phyloP scores from a whole-genome alignment of 164 flowering plant genomes.

The Vitis labrusca region DNA sequence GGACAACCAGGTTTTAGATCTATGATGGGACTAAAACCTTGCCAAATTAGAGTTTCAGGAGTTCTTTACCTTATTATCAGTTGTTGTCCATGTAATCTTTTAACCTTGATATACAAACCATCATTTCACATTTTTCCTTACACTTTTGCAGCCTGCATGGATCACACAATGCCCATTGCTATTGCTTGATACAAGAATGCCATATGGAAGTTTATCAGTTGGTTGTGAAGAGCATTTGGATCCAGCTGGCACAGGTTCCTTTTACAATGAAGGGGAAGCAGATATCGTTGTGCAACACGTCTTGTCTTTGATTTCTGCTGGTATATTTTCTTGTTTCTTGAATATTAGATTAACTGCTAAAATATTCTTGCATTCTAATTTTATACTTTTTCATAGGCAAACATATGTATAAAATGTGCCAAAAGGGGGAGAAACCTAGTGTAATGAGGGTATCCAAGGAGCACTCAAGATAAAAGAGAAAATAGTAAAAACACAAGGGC shows the following conservation, averaged over 20 bases:
- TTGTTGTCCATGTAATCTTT: not conserved
- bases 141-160: constrained; percentile 78
- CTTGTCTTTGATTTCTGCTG: constrained; percentile 69
- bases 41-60: not conserved
- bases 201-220: constrained; percentile 81
- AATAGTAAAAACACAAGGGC: no score
- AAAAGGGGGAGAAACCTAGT: no score
- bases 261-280: constrained; percentile 95
- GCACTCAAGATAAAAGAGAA: no score
- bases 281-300: constrained; percentile 87
- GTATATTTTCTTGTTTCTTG: constrained; percentile 28
- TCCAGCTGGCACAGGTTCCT: constrained; percentile 94
- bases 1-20: not conserved
- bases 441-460: no score
- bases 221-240: constrained; percentile 92
- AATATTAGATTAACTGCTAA: not conserved
- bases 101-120: not conserved
- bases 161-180: constrained; percentile 87
- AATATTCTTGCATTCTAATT: no score
- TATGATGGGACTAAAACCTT: not conserved
- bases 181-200: constrained; percentile 90
- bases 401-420: no score
- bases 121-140: constrained; percentile 1
- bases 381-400: no score
- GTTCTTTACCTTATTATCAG: not conserved